Percentiles rank a stretch among this genome's conserved stretches.
phyloP scores from a whole-genome alignment of 1,139 yeast species.

The Scheffersomyces quercinus region DNA sequence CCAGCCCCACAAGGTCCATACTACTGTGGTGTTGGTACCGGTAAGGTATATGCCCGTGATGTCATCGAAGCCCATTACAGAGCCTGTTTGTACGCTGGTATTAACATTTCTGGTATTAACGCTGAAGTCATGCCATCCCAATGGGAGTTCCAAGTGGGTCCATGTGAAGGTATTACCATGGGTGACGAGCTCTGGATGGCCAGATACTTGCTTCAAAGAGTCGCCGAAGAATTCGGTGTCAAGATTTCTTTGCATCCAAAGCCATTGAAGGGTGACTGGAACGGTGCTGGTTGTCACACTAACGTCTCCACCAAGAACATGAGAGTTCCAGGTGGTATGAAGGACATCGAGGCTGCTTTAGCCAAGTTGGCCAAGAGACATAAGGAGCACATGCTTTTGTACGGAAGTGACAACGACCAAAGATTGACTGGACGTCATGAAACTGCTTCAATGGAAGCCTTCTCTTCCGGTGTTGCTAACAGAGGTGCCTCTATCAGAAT shows the following conservation, averaged over 20 bases:
- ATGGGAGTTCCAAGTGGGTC: slow-evolving; percentile 99
- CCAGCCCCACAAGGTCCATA: slow-evolving; percentile 99
- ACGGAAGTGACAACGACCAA: slow-evolving; percentile 91
- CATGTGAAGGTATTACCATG: slow-evolving; percentile 92
- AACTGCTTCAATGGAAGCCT: slow-evolving; percentile 89
- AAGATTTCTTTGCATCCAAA: slow-evolving; percentile 99
- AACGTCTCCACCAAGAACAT: slow-evolving; percentile 89
- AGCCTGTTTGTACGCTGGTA: slow-evolving; percentile 93
- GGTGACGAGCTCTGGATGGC: slow-evolving; percentile 98
- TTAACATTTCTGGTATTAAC: slow-evolving; percentile 90
- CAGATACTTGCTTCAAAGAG: slow-evolving; percentile 88
- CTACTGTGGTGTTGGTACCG: slow-evolving; percentile 99
- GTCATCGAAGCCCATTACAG: slow-evolving; percentile 98
- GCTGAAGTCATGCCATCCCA: slow-evolving; percentile 99
- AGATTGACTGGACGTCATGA: slow-evolving; percentile 98
- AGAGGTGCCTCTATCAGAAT: slow-evolving; percentile 99
- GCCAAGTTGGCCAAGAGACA: slow-evolving; percentile 95
- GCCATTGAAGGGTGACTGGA: slow-evolving; percentile 99
- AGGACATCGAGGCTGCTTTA: slow-evolving; percentile 86
- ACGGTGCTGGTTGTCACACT: slow-evolving; percentile 99
- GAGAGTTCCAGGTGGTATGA: slow-evolving; percentile 97
- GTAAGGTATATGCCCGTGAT: slow-evolving; percentile 97
- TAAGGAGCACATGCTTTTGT: slow-evolving; percentile 90
- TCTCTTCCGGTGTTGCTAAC: slow-evolving; percentile 98
- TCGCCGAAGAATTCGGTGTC: slow-evolving; percentile 98